phyloP scores from a whole-genome alignment of 1,139 yeast genomes.

The Pichia sp. region DNA sequence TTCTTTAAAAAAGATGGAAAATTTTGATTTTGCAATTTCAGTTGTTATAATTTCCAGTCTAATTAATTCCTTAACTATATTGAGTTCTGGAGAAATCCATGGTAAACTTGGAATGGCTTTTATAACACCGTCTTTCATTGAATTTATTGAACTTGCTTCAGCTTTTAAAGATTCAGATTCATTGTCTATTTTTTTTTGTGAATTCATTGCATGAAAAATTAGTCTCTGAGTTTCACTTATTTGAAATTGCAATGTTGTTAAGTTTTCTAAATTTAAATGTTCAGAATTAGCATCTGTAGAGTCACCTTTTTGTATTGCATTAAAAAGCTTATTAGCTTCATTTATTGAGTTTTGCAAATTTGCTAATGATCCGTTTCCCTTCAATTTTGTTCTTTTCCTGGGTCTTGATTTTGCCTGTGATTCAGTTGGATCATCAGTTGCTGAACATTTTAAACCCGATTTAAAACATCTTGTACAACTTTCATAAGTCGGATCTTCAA shows the following conservation, averaged over 20 bases:
- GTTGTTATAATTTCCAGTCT: constrained; percentile 27
- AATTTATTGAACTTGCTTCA: constrained; percentile 27
- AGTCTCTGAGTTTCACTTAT: constrained; percentile 28
- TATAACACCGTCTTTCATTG: constrained; percentile 32
- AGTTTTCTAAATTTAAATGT: constrained; percentile 15
- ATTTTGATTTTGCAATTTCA: constrained; percentile 31
- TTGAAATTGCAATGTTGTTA: constrained; percentile 25
- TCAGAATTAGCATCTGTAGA: constrained; percentile 13
- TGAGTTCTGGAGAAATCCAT: constrained; percentile 35
- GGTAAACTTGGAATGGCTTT: constrained; percentile 32
- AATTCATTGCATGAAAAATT: constrained; percentile 24
- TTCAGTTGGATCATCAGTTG: constrained; percentile 43
- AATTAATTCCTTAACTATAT: constrained; percentile 39
- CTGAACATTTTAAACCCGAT: constrained; percentile 41
- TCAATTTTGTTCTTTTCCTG: constrained; percentile 25
- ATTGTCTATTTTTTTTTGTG: constrained; percentile 6
- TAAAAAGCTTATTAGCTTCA: constrained; percentile 21
- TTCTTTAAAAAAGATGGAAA: constrained; percentile 33
- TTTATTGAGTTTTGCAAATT: constrained; percentile 23
- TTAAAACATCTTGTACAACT: constrained; percentile 44
- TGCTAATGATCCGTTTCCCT: constrained; percentile 25
- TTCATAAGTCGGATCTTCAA: constrained; percentile 39
- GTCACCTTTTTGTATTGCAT: constrained; percentile 17
- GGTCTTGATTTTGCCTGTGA: constrained; percentile 26
- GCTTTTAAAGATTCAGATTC: not conserved